Base-by-base conservation (phyloP, 768 basidiomycete species). In the Serendipita sp. region DNA sequence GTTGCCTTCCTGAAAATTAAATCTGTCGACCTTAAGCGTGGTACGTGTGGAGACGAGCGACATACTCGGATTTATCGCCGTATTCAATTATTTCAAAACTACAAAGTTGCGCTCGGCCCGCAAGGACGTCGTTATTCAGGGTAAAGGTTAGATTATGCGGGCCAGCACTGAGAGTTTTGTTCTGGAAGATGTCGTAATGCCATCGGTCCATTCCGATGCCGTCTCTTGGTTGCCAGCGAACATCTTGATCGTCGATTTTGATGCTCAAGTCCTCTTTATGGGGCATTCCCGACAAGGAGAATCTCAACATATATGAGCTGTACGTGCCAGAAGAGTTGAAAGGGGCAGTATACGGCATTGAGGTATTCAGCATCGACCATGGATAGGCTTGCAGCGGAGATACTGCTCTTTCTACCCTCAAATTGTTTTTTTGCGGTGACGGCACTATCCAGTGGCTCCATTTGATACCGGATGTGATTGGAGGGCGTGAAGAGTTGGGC, bases 351-450 rank as follows among this genome's bases (percentile, higher is more conserved):
- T 84, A 88, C 3, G 86, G 76, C 8, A 73, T 71, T 29, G 78
- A 77, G 0, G 76, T 77, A 67, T 87, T 85, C 33, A 90, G 80
- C 64, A 88, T 70, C 4, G 82, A 80, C 88, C 88, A 90, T 0
- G 87, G 80, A 69, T 91, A 90, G 11, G 73, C 76, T 67, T 89
- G 88, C 71, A 88, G 73, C 0, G 85, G 83, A 85, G 89, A 89
- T 2, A 81, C 78, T 0, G 85, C 83, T 44, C 84, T 83, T 70
- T 90, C 86, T 31, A 83, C 74, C 6, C 79, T 80, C 2, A 74
- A 65, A 53, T 44, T 55, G 44, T 1, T 29, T 6, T 23, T 23
- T 23, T 23, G 23, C 23, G 23, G 23, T 10, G 23, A 48, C 60
- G 69, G 64, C 10, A 36, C 48, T 62, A 89, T 76, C 88, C 88